A percentile compares a stretch with the other conserved stretches of the same genome.
phyloP scores from a whole-genome alignment of 805 yeast genomes.

The Starmerella khaoyaiensis region DNA sequence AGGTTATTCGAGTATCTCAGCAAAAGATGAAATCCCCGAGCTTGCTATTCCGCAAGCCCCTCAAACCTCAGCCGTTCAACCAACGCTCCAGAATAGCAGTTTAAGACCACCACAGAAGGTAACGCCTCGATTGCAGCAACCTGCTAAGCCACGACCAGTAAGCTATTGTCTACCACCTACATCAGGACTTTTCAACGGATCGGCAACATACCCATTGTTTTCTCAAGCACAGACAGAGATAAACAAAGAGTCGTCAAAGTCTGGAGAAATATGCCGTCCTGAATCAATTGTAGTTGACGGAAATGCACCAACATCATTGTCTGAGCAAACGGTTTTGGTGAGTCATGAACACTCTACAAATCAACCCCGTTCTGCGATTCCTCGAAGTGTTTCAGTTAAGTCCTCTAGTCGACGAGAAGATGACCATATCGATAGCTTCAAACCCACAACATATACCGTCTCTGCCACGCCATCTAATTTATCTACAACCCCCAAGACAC shows the following conservation, averaged over 20 bases:
- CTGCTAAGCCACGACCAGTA: conserved; percentile 29
- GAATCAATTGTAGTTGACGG: conserved; percentile 4
- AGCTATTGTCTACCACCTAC: conserved; percentile 29
- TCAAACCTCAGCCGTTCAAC: too few relatives aligned
- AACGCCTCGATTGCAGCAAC: conserved; percentile 10
- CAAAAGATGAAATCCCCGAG: conserved; percentile 20
- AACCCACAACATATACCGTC: too few relatives aligned
- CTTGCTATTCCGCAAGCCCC: conserved; percentile 22
- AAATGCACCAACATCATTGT: background rate
- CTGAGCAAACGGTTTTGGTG: too few relatives aligned
- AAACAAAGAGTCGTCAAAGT: conserved; percentile 25
- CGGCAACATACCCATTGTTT: conserved; percentile 20
- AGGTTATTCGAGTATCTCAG: conserved; percentile 1
- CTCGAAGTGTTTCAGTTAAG: background rate
- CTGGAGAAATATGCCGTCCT: conserved; percentile 28
- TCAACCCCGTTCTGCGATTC: background rate
- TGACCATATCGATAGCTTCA: too few relatives aligned
- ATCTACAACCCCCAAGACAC: background rate
- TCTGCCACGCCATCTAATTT: background rate
- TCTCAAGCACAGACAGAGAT: conserved; percentile 28
- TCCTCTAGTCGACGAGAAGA: too few relatives aligned
- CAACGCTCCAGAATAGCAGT: too few relatives aligned
- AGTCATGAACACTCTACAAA: too few relatives aligned
- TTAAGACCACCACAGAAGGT: conserved; percentile 9
- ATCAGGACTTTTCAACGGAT: conserved; percentile 8